These are phyloP conservation scores for Leccinellum luteum DNA, from an alignment of 768 basidiomycete species.

Conservation along the genomic window DNA sequence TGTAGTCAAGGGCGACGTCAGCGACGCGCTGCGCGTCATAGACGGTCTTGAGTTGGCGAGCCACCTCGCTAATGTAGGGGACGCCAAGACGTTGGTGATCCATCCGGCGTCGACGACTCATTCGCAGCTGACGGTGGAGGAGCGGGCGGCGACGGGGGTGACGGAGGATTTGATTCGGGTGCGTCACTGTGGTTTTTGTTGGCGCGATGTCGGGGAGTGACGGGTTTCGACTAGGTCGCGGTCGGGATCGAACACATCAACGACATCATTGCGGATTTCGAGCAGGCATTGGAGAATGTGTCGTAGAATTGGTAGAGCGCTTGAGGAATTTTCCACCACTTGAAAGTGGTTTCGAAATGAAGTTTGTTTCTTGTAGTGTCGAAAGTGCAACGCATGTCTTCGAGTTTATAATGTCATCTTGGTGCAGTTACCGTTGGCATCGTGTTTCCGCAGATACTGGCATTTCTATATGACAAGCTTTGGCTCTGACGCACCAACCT, in stretches of 20 bases:
- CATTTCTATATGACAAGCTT: too few species aligned
- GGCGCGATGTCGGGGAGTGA: background rate
- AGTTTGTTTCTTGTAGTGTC: background rate
- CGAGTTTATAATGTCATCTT: too few species aligned
- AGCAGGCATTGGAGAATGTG: conserved; percentile 6
- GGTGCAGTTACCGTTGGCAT: too few species aligned
- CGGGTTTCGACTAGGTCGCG: conserved; percentile 3
- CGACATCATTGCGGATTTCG: conserved; percentile 16
- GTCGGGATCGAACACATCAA: conserved; percentile 19
- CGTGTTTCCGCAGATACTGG: too few species aligned
- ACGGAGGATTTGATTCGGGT: conserved; percentile 75
- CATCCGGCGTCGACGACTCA: conserved; percentile 80
- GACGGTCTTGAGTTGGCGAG: conserved; percentile 38
- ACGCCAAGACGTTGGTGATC: conserved; percentile 79
- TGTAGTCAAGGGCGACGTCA: conserved; percentile 1
- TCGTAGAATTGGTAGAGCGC: background rate
- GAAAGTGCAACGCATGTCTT: too few species aligned
- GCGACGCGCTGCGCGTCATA: conserved; percentile 30
- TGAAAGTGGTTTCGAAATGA: too few species aligned
- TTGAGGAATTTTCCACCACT: too few species aligned
- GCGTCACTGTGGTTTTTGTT: background rate
- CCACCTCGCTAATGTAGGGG: conserved; percentile 42
- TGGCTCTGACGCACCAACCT: too few species aligned
- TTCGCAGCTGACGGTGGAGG: conserved; percentile 58
- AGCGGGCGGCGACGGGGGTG: conserved; percentile 65